Evolutionary conservation across 1,139 yeast genomes (phyloP).

Genomic region (Pichia sp.): DNA sequence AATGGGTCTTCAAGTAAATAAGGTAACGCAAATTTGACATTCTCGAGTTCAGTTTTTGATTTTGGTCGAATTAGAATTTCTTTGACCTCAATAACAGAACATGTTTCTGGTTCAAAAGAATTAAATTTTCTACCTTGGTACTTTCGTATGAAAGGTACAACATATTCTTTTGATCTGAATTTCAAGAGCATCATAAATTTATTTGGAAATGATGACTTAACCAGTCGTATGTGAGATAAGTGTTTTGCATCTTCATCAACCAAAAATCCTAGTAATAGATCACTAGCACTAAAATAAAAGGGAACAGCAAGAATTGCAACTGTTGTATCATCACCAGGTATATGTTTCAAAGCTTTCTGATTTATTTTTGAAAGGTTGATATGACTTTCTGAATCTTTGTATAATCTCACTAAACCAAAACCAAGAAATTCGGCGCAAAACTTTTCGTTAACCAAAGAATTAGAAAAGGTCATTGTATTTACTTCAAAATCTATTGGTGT

Average conservation of each 20-base stretch:
- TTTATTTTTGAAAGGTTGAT: slow-evolving; percentile 16
- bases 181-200: slow-evolving; percentile 74
- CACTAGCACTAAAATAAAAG: slow-evolving; percentile 80
- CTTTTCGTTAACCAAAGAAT: slow-evolving; percentile 35
- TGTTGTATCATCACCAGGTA: slow-evolving; percentile 54
- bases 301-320: slow-evolving; percentile 82
- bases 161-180: slow-evolving; percentile 50
- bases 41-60: slow-evolving; percentile 23
- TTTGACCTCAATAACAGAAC: slow-evolving; percentile 68
- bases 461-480: background rate
- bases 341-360: slow-evolving; percentile 15
- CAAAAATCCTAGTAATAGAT: slow-evolving; percentile 63
- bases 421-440: slow-evolving; percentile 59
- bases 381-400: slow-evolving; percentile 40
- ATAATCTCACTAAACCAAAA: slow-evolving; percentile 66
- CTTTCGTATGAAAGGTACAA: slow-evolving; percentile 56
- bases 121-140: slow-evolving; percentile 76
- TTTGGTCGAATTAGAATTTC: slow-evolving; percentile 43
- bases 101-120: slow-evolving; percentile 83
- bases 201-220: slow-evolving; percentile 61
- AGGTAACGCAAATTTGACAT: slow-evolving; percentile 39
- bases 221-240: slow-evolving; percentile 67
- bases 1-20: slow-evolving; percentile 73
- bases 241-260: slow-evolving; percentile 54
- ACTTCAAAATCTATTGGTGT: slow-evolving; percentile 26